Conservation (phyloP, 1,139 yeast genomes). For the Scheffersomyces quercinus region DNA sequence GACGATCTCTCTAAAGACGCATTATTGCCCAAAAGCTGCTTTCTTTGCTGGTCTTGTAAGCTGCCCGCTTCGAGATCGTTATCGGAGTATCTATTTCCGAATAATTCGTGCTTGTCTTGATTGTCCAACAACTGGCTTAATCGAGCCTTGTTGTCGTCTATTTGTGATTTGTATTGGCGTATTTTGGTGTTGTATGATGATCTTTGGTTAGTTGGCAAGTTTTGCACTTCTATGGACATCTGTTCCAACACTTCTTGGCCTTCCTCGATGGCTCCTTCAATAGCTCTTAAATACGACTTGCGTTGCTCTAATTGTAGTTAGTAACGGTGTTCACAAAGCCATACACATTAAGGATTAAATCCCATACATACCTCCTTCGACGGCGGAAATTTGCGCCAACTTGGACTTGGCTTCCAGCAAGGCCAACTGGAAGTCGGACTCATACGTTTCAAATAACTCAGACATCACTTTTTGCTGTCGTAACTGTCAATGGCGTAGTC, state of each 20-base stretch:
- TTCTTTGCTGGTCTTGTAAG: slow-evolving; percentile 70
- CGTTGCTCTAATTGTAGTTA: slow-evolving; percentile 16
- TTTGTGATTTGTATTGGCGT: slow-evolving; percentile 64
- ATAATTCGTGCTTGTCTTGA: slow-evolving; percentile 65
- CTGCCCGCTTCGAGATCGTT: slow-evolving; percentile 32
- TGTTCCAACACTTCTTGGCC: slow-evolving; percentile 79
- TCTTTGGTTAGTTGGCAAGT: slow-evolving; percentile 70
- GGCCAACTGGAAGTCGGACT: slow-evolving; percentile 72
- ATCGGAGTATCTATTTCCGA: slow-evolving; percentile 55
- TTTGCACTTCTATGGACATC: slow-evolving; percentile 77
- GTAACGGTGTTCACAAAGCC: too few relatives aligned
- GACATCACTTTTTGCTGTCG: slow-evolving; percentile 34
- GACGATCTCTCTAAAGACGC: slow-evolving; percentile 81
- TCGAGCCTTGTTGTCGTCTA: slow-evolving; percentile 56
- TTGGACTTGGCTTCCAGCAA: slow-evolving; percentile 70
- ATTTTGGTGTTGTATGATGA: slow-evolving; percentile 69
- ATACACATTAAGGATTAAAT: not conserved
- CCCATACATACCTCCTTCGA: slow-evolving; percentile 52
- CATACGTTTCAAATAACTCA: slow-evolving; percentile 67
- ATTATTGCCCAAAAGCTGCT: slow-evolving; percentile 75
- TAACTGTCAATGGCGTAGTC: too few relatives aligned
- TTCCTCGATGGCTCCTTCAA: slow-evolving; percentile 73
- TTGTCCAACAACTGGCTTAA: slow-evolving; percentile 56
- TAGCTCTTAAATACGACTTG: slow-evolving; percentile 52
- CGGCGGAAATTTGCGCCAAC: slow-evolving; percentile 55